Evolutionary conservation across 305 asterid species (phyloP), one percentile per base, ranked within the genome.

Genomic region (Euphrasia arctica): DNA sequence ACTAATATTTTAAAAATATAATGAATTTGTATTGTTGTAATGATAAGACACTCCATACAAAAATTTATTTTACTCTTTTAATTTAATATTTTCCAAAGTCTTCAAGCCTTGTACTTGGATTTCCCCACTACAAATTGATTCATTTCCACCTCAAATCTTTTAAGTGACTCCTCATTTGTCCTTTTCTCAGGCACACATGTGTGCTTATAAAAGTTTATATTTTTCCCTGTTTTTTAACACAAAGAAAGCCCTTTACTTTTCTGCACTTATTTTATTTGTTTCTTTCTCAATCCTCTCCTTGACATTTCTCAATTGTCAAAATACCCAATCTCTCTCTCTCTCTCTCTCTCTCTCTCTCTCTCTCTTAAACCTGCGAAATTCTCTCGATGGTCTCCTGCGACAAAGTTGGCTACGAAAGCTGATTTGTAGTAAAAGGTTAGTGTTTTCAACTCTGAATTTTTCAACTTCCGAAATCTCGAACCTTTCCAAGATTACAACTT

Each of bases 131-230:
- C 73, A 62, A 42, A 48, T 52, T 59, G 58, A 65, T 55, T 56
- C 66, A 41, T 64, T 66, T 60, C 3, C 58, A 66, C 70, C 74
- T 72, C 9, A 39, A 39, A 39, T 39, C 43, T 39, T 39, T 34
- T 0, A 15, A 54, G 4, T 14, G 62, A 61, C 60, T 50, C 9
- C 22, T 9, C 56, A 49, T 9, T 72, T 77, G 80, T 72, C 83
- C 62, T 68, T 79, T 70, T 70, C 78, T 68, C 77, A 74, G 86
- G 78, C 76, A 78, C 73, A 64, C 39, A 62, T 65, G 60, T 66
- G 54, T 32, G 59, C 51, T 60, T 58, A 1, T 62, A 70, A 72
- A 71, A 63, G 62, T 72, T 54, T 57, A 64, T 63, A 11, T 52
- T 63, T 58, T 29, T 60, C 58, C 51, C 48, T 4, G 22, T 52